These are phyloP conservation scores for Tillandsia fasciculata DNA, from an alignment of 176 grass and related monocot species.

Conservation along the genomic window DNA sequence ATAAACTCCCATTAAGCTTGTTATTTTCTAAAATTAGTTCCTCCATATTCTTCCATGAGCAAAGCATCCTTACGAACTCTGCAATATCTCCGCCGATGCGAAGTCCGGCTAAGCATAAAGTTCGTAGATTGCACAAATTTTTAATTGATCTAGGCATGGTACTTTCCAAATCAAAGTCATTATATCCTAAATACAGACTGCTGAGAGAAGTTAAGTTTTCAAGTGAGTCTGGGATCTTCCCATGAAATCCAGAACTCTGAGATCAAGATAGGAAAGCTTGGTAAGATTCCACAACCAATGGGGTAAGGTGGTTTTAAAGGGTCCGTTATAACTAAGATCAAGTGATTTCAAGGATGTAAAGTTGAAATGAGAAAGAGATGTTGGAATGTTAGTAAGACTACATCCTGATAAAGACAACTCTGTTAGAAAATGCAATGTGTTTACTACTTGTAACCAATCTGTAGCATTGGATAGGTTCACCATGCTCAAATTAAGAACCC, in stretches of 20 bases:
- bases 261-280: not conserved
- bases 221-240: not conserved
- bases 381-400: not conserved
- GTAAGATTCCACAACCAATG: not conserved
- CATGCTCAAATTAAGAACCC: not conserved
- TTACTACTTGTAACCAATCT: constrained; percentile 23
- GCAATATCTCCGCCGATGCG: too few relatives aligned
- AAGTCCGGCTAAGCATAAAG: too few relatives aligned
- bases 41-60: too few relatives aligned
- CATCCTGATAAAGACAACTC: not conserved
- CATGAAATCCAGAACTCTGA: not conserved
- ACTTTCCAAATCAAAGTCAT: too few relatives aligned
- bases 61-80: too few relatives aligned
- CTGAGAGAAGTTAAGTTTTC: not conserved
- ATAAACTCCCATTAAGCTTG: too few relatives aligned
- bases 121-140: too few relatives aligned
- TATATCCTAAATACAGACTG: not conserved
- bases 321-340: constrained; percentile 2
- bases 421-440: constrained; percentile 14
- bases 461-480: not conserved
- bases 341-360: not conserved
- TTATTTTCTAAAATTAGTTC: too few relatives aligned
- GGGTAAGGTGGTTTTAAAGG: not conserved
- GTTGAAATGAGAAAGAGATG: not conserved
- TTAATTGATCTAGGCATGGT: not conserved